Conservation (phyloP, 257 asterid species). For the Solanum sejunctum region DNA sequence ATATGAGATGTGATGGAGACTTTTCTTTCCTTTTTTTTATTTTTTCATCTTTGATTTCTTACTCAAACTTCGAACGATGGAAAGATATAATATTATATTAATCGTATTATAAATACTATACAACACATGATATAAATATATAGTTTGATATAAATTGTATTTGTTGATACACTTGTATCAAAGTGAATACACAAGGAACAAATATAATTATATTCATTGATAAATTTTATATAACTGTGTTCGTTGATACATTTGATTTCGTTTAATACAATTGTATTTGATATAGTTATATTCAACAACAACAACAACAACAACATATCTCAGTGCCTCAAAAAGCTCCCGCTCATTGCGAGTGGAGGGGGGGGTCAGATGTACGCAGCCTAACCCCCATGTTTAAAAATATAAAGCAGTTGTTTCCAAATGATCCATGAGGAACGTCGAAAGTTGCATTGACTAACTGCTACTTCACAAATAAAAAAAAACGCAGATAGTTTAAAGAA, state of each 20-base stretch:
- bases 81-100: neutral
- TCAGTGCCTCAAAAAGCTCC: too few species aligned
- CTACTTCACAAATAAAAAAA: too few species aligned
- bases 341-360: too few species aligned
- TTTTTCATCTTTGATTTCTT: neutral
- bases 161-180: neutral
- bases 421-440: too few species aligned
- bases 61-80: fast-evolving
- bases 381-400: too few species aligned
- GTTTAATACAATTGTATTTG: too few species aligned
- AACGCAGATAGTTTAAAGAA: too few species aligned
- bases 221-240: neutral
- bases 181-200: neutral
- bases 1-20: neutral
- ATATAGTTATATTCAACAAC: neutral
- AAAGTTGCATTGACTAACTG: too few species aligned
- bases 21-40: neutral
- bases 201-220: neutral
- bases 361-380: too few species aligned
- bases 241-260: too few species aligned
- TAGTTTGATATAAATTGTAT: neutral
- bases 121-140: neutral
- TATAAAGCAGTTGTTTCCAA: too few species aligned
- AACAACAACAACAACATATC: too few species aligned
- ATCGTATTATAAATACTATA: neutral